phyloP scores from a whole-genome alignment of 768 basidiomycete genomes.

The Porphyrellus cyaneotinctus region DNA sequence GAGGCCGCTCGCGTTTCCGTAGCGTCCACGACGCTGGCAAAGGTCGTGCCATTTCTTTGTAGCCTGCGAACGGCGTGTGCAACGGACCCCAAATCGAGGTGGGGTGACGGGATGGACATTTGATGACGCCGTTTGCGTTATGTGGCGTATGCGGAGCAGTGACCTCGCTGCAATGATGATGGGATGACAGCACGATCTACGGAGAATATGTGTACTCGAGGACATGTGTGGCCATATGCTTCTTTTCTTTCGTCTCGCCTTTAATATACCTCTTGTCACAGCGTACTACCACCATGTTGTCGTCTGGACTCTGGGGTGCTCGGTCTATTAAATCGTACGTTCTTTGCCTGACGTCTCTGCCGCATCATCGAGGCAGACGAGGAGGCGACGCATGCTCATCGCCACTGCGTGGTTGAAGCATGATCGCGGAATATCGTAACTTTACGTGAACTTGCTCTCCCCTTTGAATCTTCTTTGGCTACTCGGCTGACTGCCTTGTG shows the following conservation, averaged over 20 bases:
- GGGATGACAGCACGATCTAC: constrained; percentile 20
- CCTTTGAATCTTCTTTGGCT: neutral
- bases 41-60: constrained; percentile 84
- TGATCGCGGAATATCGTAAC: constrained; percentile 29
- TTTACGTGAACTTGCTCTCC: constrained; percentile 20
- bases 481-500: constrained; percentile 12
- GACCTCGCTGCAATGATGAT: constrained; percentile 32
- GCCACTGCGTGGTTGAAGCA: constrained; percentile 30
- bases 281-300: constrained; percentile 6
- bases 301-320: constrained; percentile 16
- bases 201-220: constrained; percentile 23
- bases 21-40: constrained; percentile 58
- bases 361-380: constrained; percentile 6
- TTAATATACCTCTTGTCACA: constrained; percentile 16
- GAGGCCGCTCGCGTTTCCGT: constrained; percentile 65
- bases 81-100: constrained; percentile 21
- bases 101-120: constrained; percentile 17
- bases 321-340: constrained; percentile 16
- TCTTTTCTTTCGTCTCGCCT: constrained; percentile 6
- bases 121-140: constrained; percentile 30
- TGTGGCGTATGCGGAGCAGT: constrained; percentile 27
- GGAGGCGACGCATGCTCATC: constrained; percentile 20
- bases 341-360: constrained; percentile 17
- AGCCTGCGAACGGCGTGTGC: constrained; percentile 35
- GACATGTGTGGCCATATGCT: constrained; percentile 7